Evolutionary conservation across 2,329 filamentous ascomycete genomes (phyloP), one percentile per base, ranked within the genome.

Genomic region (Sporothrix brunneoviolacea): DNA sequence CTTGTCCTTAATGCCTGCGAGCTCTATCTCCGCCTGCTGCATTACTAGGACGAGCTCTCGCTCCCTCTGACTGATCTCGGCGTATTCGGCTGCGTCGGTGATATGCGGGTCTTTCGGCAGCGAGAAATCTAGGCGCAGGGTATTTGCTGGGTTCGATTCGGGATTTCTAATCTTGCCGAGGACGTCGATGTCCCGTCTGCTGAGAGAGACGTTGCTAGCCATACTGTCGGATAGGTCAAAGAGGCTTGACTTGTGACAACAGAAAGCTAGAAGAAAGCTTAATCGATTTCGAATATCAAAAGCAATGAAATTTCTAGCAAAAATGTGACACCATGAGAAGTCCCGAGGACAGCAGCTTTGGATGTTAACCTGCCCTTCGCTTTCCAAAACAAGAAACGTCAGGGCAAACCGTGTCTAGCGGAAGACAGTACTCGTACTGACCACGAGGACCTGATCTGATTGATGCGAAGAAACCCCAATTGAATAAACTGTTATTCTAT

Each of bases 91-190:
- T 3, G 64, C 44, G 56, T 84, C 73, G 32, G 67, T 69, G 58
- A 83, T 62, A 51, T 81, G 70, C 4, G 82, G 79, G 54, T 84
- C 80, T 57, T 74, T 79, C 8, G 72, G 78, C 53, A 75, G 67
- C 27, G 69, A 72, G 38, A 70, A 61, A 61, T 83, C 78, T 51
- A 83, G 69, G 50, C 80, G 68, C 48, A 80, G 65, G 12, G 73
- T 68, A 9, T 73, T 67, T 15, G 74, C 69, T 13, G 82, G 77
- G 55, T 83, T 74, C 8, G 75, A 75, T 60, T 86, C 82, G 1
- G 82, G 82, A 54, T 86, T 81, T 59, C 77, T 79, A 64, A 86
- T 84, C 63, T 84, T 84, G 55, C 79, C 74, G 52, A 86, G 75
- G 57, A 85, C 74, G 51, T 79, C 74, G 62, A 80, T 67, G 62